Evolutionary conservation across 331 rosid species (phyloP), one percentile per base, ranked within the genome.

Genomic region (Quercus lobata): DNA sequence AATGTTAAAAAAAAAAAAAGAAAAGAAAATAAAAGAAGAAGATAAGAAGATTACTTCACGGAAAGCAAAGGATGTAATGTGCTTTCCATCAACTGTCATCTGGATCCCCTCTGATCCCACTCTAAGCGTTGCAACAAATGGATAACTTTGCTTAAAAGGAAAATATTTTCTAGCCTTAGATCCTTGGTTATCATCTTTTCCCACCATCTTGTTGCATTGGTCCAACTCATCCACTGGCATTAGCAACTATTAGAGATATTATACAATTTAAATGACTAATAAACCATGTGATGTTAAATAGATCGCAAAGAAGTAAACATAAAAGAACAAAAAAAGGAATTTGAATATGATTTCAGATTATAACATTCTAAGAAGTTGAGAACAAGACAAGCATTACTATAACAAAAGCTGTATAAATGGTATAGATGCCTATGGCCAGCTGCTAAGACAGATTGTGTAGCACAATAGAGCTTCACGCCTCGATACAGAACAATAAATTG

Each of bases 1-100:
- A 4, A 32, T 68, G 52, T 19, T 8, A 8, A 35, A 19, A 34
- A 15, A 34, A 7, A 4, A 32, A 34, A 7, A 4, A 44, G 74
- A 58, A 3, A 1, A 18, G 8, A 37, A 35, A 19, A 8, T 1
- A 68, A 7, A 7, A 54, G 79, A 27, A 68, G 3, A 17, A 73
- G 53, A 74, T 41, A 55, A 78, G 77, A 55, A 75, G 49, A 74
- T 79, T 93, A 93, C 99, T 83, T 96, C 99, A 29, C 98, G 99
- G 78, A 89, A 85, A 25, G 97, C 92, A 86, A 96, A 96, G 27
- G 98, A 96, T 11, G 99, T 89, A 79, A 90, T 84, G 86, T 92
- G 98, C 80, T 96, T 96, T 80, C 99, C 99, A 87, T 96, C 99
- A 83, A 96, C 97, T n/a, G 99, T 96, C 99, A 92, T 92, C 81